A percentile compares a stretch with the other conserved stretches of the same genome.
Evolutionary conservation across 2,329 filamentous ascomycete species (phyloP).

Genomic region (Exophiala calicioides): DNA sequence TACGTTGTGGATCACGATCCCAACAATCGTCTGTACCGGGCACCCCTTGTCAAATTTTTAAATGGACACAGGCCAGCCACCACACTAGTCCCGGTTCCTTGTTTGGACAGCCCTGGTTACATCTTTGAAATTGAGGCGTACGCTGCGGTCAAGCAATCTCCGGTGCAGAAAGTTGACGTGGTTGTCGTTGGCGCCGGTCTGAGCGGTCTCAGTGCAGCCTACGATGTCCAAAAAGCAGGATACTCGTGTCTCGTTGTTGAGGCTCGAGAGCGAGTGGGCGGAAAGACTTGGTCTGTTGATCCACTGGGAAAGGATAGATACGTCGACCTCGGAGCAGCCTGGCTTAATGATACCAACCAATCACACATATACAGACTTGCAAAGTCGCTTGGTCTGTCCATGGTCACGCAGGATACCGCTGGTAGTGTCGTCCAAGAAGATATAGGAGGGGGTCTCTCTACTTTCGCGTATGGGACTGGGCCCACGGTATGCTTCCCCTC

Average conservation of each 20-base stretch:
- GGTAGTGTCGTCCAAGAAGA: constrained; percentile 49
- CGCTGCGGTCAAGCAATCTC: constrained; percentile 59
- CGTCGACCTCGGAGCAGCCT: constrained; percentile 59
- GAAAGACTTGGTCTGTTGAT: constrained; percentile 40
- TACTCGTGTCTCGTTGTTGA: constrained; percentile 42
- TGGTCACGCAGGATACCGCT: constrained; percentile 51
- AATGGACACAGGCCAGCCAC: constrained; percentile 45
- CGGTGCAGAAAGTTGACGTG: constrained; percentile 40
- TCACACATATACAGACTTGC: constrained; percentile 43
- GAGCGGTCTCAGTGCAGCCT: constrained; percentile 41
- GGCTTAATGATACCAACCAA: constrained; percentile 62
- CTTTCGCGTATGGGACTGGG: constrained; percentile 28
- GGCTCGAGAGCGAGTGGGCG: constrained; percentile 47
- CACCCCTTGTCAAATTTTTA: constrained; percentile 42
- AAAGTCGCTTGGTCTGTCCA: constrained; percentile 40
- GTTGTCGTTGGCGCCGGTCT: constrained; percentile 45
- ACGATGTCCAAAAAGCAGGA: constrained; percentile 35
- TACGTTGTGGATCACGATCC: constrained; percentile 50
- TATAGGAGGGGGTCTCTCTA: constrained; percentile 22
- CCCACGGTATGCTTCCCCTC: constrained; percentile 14
- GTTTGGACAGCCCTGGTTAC: constrained; percentile 42
- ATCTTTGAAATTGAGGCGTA: constrained; percentile 53
- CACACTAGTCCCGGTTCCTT: constrained; percentile 46
- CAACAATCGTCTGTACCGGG: constrained; percentile 38
- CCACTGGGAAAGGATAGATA: constrained; percentile 30